phyloP scores from a whole-genome alignment of 805 yeast species.

The Wickerhamiella galacta region DNA sequence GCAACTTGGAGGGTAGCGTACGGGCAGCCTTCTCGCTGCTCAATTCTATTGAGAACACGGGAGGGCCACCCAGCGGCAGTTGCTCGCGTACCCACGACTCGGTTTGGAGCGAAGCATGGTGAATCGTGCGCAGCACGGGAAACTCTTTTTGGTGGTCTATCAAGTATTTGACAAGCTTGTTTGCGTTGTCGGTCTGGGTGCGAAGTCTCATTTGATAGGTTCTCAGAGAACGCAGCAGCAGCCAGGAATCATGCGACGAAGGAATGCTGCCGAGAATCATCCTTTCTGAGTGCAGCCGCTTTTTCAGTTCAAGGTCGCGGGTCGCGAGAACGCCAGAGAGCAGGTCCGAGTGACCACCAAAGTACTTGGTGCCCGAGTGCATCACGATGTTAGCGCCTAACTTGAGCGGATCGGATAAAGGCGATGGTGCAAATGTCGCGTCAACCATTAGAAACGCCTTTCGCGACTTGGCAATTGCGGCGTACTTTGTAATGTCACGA shows the following conservation, averaged over 20 bases:
- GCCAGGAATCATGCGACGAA: conserved; percentile 58
- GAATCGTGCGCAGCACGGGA: conserved; percentile 34
- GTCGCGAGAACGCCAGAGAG: conserved; percentile 66
- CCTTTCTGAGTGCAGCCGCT: conserved; percentile 43
- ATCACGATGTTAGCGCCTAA: conserved; percentile 78
- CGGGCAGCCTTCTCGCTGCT: conserved; percentile 38
- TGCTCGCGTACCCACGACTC: conserved; percentile 54
- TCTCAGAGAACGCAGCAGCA: conserved; percentile 63
- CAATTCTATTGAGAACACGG: conserved; percentile 57
- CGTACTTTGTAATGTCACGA: conserved; percentile 44
- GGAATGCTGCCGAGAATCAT: conserved; percentile 60
- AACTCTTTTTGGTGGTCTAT: conserved; percentile 31
- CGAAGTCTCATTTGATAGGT: conserved; percentile 58
- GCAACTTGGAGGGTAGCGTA: conserved; percentile 8
- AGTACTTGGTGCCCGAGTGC: conserved; percentile 87
- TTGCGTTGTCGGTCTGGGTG: conserved; percentile 49
- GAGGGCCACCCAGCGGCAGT: conserved; percentile 40
- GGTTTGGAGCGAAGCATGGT: conserved; percentile 63
- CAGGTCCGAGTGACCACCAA: conserved; percentile 91
- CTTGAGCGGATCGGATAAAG: conserved; percentile 62
- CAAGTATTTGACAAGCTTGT: conserved; percentile 42
- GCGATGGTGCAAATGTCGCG: conserved; percentile 90
- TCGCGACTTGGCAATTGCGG: conserved; percentile 52
- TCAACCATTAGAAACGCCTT: conserved; percentile 67
- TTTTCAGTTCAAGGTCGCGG: conserved; percentile 32